Conservation (phyloP, 129 eudicot genomes). For the Artemisia annua region DNA sequence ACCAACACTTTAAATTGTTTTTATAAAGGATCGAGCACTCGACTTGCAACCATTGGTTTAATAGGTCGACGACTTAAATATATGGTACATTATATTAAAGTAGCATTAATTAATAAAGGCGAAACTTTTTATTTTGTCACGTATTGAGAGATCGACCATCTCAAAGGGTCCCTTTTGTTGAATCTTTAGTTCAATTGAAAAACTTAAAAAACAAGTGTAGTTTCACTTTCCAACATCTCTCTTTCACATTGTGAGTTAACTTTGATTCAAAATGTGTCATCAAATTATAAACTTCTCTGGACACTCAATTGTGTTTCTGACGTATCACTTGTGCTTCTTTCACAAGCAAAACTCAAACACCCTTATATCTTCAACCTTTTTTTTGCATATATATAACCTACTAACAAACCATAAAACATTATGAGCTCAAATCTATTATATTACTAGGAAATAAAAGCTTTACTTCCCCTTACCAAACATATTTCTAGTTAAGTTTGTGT, state of each 20-base stretch:
- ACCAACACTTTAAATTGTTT: not conserved
- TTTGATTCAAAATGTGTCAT: constrained; percentile 27
- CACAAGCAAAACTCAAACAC: constrained; percentile 52
- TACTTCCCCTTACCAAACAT: not conserved
- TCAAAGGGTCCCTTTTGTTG: not conserved
- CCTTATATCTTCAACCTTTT: not conserved
- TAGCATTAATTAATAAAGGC: no score
- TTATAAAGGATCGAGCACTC: not conserved
- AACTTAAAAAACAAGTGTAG: constrained; percentile 37
- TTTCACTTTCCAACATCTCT: constrained; percentile 26
- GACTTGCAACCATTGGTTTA: not conserved
- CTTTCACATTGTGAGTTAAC: constrained; percentile 27
- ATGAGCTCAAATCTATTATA: not conserved
- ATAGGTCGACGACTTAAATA: not conserved
- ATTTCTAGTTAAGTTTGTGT: not conserved
- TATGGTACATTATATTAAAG: not conserved
- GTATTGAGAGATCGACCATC: no score
- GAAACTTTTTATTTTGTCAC: no score
- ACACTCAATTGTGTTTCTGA: constrained; percentile 42
- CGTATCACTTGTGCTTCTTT: constrained; percentile 42
- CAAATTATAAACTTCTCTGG: constrained; percentile 27
- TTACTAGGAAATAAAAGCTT: not conserved
- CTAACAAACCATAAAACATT: constrained; percentile 6
- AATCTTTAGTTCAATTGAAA: constrained; percentile 9
- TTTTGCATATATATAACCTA: constrained; percentile 23